Percentiles rank a stretch among this genome's conserved stretches.
phyloP scores from a whole-genome alignment of 257 asterid species.

The Solanum pimpinellifolium region DNA sequence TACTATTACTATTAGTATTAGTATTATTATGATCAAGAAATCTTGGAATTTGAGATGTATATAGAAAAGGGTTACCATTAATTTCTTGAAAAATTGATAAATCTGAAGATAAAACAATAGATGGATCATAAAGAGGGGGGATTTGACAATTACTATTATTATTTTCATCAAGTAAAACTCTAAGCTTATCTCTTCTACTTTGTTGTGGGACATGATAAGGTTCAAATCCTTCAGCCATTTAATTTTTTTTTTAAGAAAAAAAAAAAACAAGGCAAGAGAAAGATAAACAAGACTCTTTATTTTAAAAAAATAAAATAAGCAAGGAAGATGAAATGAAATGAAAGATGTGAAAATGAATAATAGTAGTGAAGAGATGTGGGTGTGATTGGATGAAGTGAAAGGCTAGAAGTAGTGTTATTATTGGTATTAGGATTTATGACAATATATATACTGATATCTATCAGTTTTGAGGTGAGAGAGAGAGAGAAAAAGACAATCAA shows the following conservation, averaged over 20 bases:
- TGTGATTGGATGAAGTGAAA: slow-evolving; percentile 3
- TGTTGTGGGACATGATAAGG: slow-evolving; percentile 92
- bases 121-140: slow-evolving; percentile 53
- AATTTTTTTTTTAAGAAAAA: not conserved
- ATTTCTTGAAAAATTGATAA: slow-evolving; percentile 39
- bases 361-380: not conserved
- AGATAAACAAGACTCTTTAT: slow-evolving; percentile 6
- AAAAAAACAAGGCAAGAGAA: slow-evolving; percentile 3
- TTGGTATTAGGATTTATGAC: slow-evolving; percentile 1
- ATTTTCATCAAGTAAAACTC: slow-evolving; percentile 27
- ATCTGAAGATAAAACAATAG: slow-evolving; percentile 37
- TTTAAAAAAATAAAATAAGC: not conserved
- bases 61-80: slow-evolving; percentile 23
- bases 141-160: slow-evolving; percentile 18
- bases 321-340: not conserved
- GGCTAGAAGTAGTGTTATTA: not conserved
- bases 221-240: slow-evolving; percentile 82
- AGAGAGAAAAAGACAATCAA: not conserved
- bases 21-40: slow-evolving; percentile 22
- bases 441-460: not conserved
- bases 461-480: not conserved
- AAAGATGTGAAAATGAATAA: not conserved
- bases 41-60: slow-evolving; percentile 31
- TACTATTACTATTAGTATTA: not conserved
- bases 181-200: slow-evolving; percentile 87